Evolutionary conservation across 116 monocot species (phyloP).

Genomic region (Trichopus zeylanicus): DNA sequence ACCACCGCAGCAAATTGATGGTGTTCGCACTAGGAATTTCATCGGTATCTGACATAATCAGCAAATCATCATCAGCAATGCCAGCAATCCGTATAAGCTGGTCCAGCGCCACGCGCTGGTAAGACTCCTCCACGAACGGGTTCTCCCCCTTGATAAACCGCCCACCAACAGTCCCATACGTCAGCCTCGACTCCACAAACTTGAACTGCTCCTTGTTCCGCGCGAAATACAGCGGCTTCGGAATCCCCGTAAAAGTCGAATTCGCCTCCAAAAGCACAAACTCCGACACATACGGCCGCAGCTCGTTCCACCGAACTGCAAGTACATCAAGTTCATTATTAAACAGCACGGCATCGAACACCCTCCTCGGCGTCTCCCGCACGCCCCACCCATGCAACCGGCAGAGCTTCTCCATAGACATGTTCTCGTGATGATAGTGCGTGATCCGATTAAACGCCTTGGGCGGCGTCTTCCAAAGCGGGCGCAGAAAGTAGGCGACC

Average conservation of each 20-base stretch:
- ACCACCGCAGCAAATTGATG: conserved; percentile 25
- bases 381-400: conserved; percentile 23
- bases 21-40: conserved; percentile 31
- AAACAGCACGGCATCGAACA: conserved; percentile 29
- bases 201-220: conserved; percentile 7
- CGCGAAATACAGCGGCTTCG: conserved; percentile 21
- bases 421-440: conserved; percentile 22
- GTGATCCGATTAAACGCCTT: conserved; percentile 18
- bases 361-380: conserved; percentile 16
- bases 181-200: conserved; percentile 13
- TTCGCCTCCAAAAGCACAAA: conserved; percentile 26
- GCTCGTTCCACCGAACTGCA: conserved; percentile 19
- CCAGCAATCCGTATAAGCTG: conserved; percentile 18
- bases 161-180: conserved; percentile 18
- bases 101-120: conserved; percentile 19
- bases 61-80: conserved; percentile 21
- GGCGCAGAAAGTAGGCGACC: conserved; percentile 27
- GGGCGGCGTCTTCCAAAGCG: conserved; percentile 26
- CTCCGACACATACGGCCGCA: conserved; percentile 19
- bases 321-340: conserved; percentile 32
- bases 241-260: conserved; percentile 21
- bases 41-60: conserved; percentile 30
- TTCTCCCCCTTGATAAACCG: conserved; percentile 15
- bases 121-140: conserved; percentile 26
- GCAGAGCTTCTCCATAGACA: conserved; percentile 20